Base-by-base conservation (phyloP, 2,329 filamentous ascomycete species). In the Colletotrichum godetiae region DNA sequence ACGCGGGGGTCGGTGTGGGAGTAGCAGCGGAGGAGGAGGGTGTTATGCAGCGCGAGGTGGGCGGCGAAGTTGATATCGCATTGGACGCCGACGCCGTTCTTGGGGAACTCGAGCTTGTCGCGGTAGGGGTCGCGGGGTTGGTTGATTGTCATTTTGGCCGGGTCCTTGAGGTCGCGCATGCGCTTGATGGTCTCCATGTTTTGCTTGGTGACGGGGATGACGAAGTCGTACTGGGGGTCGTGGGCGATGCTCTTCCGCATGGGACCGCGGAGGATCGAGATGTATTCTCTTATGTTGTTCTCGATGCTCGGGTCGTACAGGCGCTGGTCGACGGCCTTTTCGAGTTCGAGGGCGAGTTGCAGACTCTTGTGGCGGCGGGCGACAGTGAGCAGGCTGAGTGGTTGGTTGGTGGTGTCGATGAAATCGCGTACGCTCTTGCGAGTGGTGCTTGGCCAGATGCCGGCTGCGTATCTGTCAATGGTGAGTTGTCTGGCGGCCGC, bases 41-140 rank as follows among this genome's bases (percentile, higher is more conserved):
- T 97, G 81, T 98, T 98, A 76, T 97, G 93, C 3, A 97, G 86
- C 1, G 92, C 95, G 3, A 98, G 89, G 57, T 94, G 91, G 22
- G 95, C 95, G 1, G 93, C 93, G 80, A 98, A 98, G 81, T 97
- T 97, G 86, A 98, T 94, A 79, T 98, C 95, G 80, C 94, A 97
- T 80, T 95, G 94, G 15, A 96, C 93, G n/a, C 95, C 95, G 33
- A 93, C 89, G 4, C 92, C 92, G 10, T 86, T 85, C 78, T 94
- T 94, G 6, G 94, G 93, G 71, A 96, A 96, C 80, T 97, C 94
- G 2, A 97, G 88, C 29, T 86, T 85, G 77, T 92, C 88, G 72
- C 83, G 84, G 79, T 89, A 89, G 35, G 84, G 85, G 76, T 91
- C 87, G 70, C 85, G 85, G 5, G 88, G 84, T 74, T 88, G 87